Evolutionary conservation across 2,329 filamentous ascomycete species (phyloP).

Genomic region (Trichocomaceae sp.): DNA sequence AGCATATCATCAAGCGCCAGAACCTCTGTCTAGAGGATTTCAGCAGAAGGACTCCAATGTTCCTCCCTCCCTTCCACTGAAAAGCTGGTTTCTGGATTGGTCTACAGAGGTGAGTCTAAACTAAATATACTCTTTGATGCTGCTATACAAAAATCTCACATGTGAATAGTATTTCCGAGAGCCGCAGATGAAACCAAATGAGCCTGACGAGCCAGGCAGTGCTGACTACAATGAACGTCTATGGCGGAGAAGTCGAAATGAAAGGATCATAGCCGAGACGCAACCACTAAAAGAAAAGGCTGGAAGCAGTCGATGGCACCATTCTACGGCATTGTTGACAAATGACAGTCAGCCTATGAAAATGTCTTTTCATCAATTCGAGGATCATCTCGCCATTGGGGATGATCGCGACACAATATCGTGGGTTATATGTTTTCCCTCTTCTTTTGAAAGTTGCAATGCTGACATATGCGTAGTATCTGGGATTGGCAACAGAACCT

Average conservation of each 20-base stretch:
- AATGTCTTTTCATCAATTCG: slow-evolving; percentile 96
- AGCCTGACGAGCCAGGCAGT: slow-evolving; percentile 92
- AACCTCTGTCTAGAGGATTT: slow-evolving; percentile 74
- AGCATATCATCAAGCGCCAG: slow-evolving; percentile 68
- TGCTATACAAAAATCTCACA: slow-evolving; percentile 19
- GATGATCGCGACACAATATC: slow-evolving; percentile 86
- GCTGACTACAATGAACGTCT: slow-evolving; percentile 92
- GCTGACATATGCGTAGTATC: slow-evolving; percentile 44
- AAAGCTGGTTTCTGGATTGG: slow-evolving; percentile 86
- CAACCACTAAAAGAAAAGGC: slow-evolving; percentile 89
- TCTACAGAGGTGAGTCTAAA: slow-evolving; percentile 64
- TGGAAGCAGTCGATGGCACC: slow-evolving; percentile 79
- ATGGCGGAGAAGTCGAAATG: slow-evolving; percentile 88
- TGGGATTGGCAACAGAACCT: slow-evolving; percentile 86
- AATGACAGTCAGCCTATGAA: slow-evolving; percentile 84
- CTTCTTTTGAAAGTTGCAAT: neutral
- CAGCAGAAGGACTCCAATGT: slow-evolving; percentile 54
- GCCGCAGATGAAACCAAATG: slow-evolving; percentile 94
- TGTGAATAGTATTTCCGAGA: slow-evolving; percentile 74
- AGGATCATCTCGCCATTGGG: slow-evolving; percentile 87
- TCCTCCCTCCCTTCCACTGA: slow-evolving; percentile 63
- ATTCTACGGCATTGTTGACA: slow-evolving; percentile 73
- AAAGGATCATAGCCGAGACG: slow-evolving; percentile 83
- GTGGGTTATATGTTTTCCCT: slow-evolving; percentile 30
- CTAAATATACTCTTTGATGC: slow-evolving; percentile 14